These are phyloP conservation scores for Lasiodiplodia hormozganensis DNA, from an alignment of 2,329 filamentous ascomycete species.

Conservation along the genomic window DNA sequence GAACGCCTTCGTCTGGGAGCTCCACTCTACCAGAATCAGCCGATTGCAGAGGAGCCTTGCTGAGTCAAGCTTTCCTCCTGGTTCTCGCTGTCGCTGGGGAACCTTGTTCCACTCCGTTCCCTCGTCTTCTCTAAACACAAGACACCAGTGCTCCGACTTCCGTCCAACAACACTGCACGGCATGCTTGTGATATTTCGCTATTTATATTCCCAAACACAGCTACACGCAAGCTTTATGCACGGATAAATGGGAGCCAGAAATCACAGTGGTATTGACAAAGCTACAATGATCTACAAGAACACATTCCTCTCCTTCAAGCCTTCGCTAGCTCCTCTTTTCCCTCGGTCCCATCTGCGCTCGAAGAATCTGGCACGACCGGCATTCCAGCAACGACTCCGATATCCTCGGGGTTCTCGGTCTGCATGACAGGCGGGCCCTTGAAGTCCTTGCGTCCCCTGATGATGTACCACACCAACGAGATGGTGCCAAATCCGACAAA, in stretches of 20 bases:
- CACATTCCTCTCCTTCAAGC: background rate
- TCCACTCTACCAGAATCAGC: background rate
- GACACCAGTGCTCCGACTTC: background rate
- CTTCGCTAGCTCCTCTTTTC: constrained; percentile 5
- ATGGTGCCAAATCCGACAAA: constrained; percentile 50
- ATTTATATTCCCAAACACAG: too few relatives aligned
- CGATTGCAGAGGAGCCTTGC: background rate
- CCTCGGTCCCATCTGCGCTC: constrained; percentile 6
- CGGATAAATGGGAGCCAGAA: background rate
- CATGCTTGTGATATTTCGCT: background rate
- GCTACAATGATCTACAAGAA: constrained; percentile 2
- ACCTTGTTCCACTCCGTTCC: background rate
- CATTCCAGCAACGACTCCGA: constrained; percentile 42
- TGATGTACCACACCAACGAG: constrained; percentile 46
- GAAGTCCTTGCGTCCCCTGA: constrained; percentile 47
- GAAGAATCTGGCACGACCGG: constrained; percentile 37
- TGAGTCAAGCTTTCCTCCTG: background rate
- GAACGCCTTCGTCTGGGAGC: background rate
- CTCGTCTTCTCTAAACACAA: too few relatives aligned
- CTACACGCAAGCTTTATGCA: background rate
- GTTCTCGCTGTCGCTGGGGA: background rate
- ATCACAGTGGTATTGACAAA: constrained; percentile 4
- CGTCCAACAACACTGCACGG: background rate
- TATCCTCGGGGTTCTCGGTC: constrained; percentile 44
- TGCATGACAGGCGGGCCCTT: constrained; percentile 47